Conservation (phyloP, 2,329 filamentous ascomycete genomes). For the Nannizzia gypsea region DNA sequence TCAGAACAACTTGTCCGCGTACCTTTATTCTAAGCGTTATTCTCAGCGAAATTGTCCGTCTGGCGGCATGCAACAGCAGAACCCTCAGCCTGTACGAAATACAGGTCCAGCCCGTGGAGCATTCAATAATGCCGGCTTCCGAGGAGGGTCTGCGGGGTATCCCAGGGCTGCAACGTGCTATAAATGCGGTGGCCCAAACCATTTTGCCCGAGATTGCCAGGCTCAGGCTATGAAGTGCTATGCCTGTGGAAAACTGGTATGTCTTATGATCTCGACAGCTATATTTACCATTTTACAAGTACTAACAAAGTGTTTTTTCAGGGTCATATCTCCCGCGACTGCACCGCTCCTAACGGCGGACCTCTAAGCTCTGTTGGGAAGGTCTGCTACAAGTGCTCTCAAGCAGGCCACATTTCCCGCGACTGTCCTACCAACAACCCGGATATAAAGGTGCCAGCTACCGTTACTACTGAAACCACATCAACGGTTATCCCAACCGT, state of each 20-base stretch:
- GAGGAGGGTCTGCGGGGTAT: slow-evolving; percentile 57
- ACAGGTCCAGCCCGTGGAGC: slow-evolving; percentile 56
- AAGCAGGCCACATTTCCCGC: slow-evolving; percentile 89
- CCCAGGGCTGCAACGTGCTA: slow-evolving; percentile 49
- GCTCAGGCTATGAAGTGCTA: slow-evolving; percentile 98
- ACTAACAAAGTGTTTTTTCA: slow-evolving; percentile 16
- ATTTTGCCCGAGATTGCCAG: slow-evolving; percentile 97
- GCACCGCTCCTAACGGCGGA: slow-evolving; percentile 91
- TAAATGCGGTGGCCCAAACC: slow-evolving; percentile 76
- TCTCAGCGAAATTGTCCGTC: slow-evolving; percentile 15
- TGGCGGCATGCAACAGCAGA: slow-evolving; percentile 44
- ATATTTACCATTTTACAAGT: neutral
- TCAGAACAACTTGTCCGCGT: neutral
- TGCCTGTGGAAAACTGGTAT: slow-evolving; percentile 74
- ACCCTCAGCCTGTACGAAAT: slow-evolving; percentile 50
- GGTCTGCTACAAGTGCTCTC: slow-evolving; percentile 96
- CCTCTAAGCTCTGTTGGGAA: slow-evolving; percentile 92
- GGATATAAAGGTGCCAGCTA: slow-evolving; percentile 26
- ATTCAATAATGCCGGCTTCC: slow-evolving; percentile 47
- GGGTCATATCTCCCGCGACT: slow-evolving; percentile 87
- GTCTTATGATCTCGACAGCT: slow-evolving; percentile 9
- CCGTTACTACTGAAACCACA: slow-evolving; percentile 21
- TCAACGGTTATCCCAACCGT: slow-evolving; percentile 26
- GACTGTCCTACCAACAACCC: slow-evolving; percentile 73
- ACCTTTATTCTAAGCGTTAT: neutral